These are phyloP conservation scores for Vachellia pachyceras DNA, from an alignment of 306 rosid species.

Conservation along the genomic window DNA sequence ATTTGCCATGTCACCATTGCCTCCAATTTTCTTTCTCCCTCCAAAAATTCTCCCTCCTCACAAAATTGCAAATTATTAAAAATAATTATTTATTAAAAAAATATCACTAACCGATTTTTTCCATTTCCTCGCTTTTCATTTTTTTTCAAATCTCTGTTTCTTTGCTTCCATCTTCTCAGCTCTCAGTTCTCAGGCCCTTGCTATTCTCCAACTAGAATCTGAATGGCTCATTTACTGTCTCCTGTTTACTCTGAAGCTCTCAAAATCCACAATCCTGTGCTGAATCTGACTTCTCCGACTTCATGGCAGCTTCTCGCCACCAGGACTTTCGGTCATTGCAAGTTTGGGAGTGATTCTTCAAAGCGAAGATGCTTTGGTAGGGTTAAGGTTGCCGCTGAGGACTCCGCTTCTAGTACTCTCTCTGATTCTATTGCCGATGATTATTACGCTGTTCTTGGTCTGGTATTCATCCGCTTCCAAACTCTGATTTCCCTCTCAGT, in stretches of 20 bases:
- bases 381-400: slow-evolving; percentile 62
- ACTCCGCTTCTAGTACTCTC: slow-evolving; percentile 47
- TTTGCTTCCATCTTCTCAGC: background rate
- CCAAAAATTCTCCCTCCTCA: slow-evolving; percentile 66
- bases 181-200: too few relatives aligned
- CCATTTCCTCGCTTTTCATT: background rate
- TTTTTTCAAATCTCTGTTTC: background rate
- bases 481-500: slow-evolving; percentile 9
- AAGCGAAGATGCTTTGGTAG: slow-evolving; percentile 58
- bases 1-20: slow-evolving; percentile 68
- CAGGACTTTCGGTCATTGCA: slow-evolving; percentile 40
- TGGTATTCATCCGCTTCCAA: slow-evolving; percentile 54
- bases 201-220: background rate
- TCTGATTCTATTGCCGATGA: slow-evolving; percentile 70
- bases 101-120: background rate
- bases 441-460: slow-evolving; percentile 86
- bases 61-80: slow-evolving; percentile 31
- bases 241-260: slow-evolving; percentile 72
- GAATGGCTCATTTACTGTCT: slow-evolving; percentile 75
- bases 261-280: slow-evolving; percentile 56
- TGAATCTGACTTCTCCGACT: slow-evolving; percentile 46
- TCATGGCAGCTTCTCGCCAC: slow-evolving; percentile 54
- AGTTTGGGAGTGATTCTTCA: slow-evolving; percentile 42
- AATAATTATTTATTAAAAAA: too few relatives aligned
- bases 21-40: slow-evolving; percentile 10